phyloP scores from a whole-genome alignment of 2,329 filamentous ascomycete genomes.

The Orbilia brochopaga region DNA sequence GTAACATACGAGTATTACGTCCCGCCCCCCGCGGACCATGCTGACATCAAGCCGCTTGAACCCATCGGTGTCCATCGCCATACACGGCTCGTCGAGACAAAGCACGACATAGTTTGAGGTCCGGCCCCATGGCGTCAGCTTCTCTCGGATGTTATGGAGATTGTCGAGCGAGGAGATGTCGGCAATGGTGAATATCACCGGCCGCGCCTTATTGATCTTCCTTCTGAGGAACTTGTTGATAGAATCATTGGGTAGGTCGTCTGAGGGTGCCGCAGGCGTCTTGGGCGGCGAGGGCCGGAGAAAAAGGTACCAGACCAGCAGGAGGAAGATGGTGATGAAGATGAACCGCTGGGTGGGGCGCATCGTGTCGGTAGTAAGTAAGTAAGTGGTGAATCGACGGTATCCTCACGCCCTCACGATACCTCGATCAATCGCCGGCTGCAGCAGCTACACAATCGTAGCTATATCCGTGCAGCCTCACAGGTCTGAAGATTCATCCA shows the following conservation, averaged over 20 bases:
- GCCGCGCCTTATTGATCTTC: constrained; percentile 38
- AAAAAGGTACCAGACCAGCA: constrained; percentile 45
- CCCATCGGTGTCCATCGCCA: constrained; percentile 31
- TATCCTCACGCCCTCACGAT: neutral
- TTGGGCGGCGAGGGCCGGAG: constrained; percentile 28
- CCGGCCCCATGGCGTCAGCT: constrained; percentile 39
- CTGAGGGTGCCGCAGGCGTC: constrained; percentile 19
- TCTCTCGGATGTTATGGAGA: constrained; percentile 44
- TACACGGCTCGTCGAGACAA: constrained; percentile 39
- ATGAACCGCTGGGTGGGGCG: constrained; percentile 43
- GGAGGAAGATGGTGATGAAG: constrained; percentile 27
- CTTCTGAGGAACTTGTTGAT: constrained; percentile 34
- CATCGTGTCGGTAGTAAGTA: constrained; percentile 12
- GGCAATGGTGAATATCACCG: constrained; percentile 35
- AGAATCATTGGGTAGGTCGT: constrained; percentile 20
- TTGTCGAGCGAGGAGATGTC: constrained; percentile 40
- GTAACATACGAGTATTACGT: constrained; percentile 25
- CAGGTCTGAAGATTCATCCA: too few species aligned
- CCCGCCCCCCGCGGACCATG: constrained; percentile 43
- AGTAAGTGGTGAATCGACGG: too few species aligned
- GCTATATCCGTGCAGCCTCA: too few species aligned
- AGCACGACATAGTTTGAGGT: constrained; percentile 38
- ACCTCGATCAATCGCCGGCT: neutral
- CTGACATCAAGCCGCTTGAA: constrained; percentile 41
- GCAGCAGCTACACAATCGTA: neutral